Evolutionary conservation across 2,329 filamentous ascomycete genomes (phyloP), one percentile per base, ranked within the genome.

Genomic region (Leptodontidium sp.): DNA sequence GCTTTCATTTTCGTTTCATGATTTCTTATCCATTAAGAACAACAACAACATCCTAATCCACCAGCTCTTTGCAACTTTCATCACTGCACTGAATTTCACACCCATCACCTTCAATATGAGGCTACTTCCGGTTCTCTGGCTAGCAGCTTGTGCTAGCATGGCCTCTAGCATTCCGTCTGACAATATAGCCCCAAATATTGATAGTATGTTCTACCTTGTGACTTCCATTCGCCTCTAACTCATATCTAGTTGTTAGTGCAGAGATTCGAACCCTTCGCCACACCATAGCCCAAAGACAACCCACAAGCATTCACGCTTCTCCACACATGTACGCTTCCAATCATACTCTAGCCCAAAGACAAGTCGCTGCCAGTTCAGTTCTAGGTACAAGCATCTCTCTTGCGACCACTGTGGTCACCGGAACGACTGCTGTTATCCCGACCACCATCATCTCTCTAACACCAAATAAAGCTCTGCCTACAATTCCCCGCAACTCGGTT

Each of bases 241-340:
- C 12, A 40, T n/a, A 14, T 43, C 12, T 26, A 59, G 38, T 45
- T 29, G 5, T 12, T 9, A 11, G 35, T 7, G 43, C 21, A 8
- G 24, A 45, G 21, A 17, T 15, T 26, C 57, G 15, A 15, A 21
- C 38, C 57, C 5, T 15, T 26, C 38, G 11, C n/a, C 55, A 43
- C 8, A 38, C 29, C 15, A 14, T 57, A 11, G 53, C 53, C 32
- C 53, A 38, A 32, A 32, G 29, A 38, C 53, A 57, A 38, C 53
- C 17, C n/a, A 21, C 15, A 11, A 14, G 7, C 49, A 26, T n/a
- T 35, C 53, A 17, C 6, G 45, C 45, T 47, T n/a, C n/a, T 12
- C 15, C 53, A n/a, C 53, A 57, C 11, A 57, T 24, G 55, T 58
- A 24, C 55, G 55, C 55, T 17, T 58, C 35, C 8, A 58, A 35